These are phyloP conservation scores for Hymenoscyphus linearis DNA, from an alignment of 2,329 filamentous ascomycete species.

Conservation along the genomic window DNA sequence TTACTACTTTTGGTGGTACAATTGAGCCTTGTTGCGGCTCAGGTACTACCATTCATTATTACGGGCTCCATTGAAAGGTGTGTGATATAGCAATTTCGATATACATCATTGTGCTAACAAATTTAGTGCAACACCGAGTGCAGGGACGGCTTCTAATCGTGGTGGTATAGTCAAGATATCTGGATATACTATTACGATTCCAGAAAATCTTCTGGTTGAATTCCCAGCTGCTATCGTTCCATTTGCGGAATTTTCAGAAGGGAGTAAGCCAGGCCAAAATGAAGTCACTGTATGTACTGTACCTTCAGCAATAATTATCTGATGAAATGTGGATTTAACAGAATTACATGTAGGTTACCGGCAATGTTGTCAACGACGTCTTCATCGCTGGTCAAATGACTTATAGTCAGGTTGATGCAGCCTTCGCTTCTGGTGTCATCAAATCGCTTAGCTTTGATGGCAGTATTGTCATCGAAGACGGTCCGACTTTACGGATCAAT, in stretches of 20 bases:
- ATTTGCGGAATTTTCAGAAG: constrained; percentile 25
- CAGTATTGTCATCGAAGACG: constrained; percentile 35
- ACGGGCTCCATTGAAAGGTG: constrained; percentile 8
- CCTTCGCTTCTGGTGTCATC: constrained; percentile 35
- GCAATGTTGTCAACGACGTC: constrained; percentile 35
- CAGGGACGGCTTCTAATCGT: constrained; percentile 32
- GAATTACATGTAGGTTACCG: constrained; percentile 25
- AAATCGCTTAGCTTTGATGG: constrained; percentile 32
- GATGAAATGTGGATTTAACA: neutral
- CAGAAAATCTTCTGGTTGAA: constrained; percentile 45
- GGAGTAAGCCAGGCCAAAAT: constrained; percentile 13
- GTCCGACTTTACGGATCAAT: constrained; percentile 36
- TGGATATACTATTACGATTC: constrained; percentile 41
- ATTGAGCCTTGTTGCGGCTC: neutral
- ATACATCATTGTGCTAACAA: neutral
- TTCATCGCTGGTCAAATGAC: constrained; percentile 37
- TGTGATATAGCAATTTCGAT: neutral
- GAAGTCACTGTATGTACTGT: constrained; percentile 18
- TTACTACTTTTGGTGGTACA: neutral
- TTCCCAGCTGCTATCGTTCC: constrained; percentile 44
- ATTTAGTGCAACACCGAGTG: constrained; percentile 7
- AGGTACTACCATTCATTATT: constrained; percentile 11
- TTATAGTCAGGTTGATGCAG: constrained; percentile 34
- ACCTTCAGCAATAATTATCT: neutral
- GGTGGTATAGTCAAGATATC: constrained; percentile 43